Evolutionary conservation across 2,329 filamentous ascomycete genomes (phyloP).

Genomic region (Aureobasidium pullulans): DNA sequence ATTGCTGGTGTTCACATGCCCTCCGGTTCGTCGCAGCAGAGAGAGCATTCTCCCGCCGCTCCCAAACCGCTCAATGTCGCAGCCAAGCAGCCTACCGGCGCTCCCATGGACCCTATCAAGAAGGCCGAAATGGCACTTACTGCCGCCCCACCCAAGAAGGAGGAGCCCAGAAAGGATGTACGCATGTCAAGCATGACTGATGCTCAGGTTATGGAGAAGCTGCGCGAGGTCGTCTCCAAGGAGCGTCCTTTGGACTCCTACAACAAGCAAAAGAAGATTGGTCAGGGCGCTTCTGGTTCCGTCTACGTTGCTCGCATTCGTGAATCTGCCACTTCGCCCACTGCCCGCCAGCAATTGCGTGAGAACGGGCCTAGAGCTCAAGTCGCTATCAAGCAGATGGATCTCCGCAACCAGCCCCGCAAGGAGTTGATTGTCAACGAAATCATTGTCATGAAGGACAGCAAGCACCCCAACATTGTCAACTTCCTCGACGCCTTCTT

Average conservation of each 20-base stretch:
- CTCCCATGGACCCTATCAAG: conserved; percentile 63
- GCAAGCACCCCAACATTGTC: conserved; percentile 95
- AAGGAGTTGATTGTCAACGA: conserved; percentile 99
- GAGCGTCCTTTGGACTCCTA: conserved; percentile 92
- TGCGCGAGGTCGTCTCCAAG: conserved; percentile 91
- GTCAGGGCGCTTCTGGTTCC: conserved; percentile 93
- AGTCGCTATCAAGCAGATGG: conserved; percentile 99
- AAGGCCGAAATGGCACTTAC: conserved; percentile 84
- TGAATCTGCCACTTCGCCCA: conserved; percentile 71
- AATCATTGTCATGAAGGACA: conserved; percentile 99
- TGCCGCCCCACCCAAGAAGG: conserved; percentile 47
- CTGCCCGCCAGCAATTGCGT: conserved; percentile 70
- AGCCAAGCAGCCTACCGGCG: conserved; percentile 39
- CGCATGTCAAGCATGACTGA: conserved; percentile 99
- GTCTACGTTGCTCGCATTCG: conserved; percentile 97
- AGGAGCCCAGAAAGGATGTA: conserved; percentile 79
- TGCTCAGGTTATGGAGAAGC: conserved; percentile 90
- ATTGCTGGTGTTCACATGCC: conserved; percentile 8
- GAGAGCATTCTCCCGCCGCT: conserved; percentile 19
- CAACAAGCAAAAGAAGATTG: conserved; percentile 99
- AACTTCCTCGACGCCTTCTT: conserved; percentile 97
- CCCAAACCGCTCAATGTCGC: conserved; percentile 49
- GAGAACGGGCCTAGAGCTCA: conserved; percentile 75
- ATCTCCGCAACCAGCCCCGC: conserved; percentile 89
- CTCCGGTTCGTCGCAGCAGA: conserved; percentile 18